These are phyloP conservation scores for Hypoxylon trugodes DNA, from an alignment of 495 filamentous ascomycete species.

Conservation along the genomic window DNA sequence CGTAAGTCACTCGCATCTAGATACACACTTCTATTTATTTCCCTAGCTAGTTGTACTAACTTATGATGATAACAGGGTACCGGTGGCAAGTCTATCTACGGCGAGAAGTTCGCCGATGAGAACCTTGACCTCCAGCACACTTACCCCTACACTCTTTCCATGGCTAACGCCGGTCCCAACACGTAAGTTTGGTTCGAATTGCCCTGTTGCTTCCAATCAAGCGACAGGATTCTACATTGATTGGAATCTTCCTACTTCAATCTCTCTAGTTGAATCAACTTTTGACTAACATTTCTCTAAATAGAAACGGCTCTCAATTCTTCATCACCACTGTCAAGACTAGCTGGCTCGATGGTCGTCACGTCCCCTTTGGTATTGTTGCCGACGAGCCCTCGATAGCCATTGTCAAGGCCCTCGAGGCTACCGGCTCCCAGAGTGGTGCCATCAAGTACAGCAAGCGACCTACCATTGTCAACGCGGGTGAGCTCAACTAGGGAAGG, in stretches of 20 bases:
- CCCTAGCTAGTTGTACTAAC: constrained; percentile 17
- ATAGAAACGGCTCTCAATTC: constrained; percentile 80
- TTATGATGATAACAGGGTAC: constrained; percentile 72
- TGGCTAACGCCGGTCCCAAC: constrained; percentile 85
- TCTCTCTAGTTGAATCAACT: not conserved
- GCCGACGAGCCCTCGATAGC: constrained; percentile 67
- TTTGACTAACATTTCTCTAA: constrained; percentile 1
- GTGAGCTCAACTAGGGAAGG: constrained; percentile 57
- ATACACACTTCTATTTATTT: not conserved
- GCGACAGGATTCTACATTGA: constrained; percentile 6
- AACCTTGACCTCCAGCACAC: constrained; percentile 75
- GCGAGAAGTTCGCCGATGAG: constrained; percentile 85
- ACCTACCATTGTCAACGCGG: constrained; percentile 71
- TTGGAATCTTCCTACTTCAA: constrained; percentile 40
- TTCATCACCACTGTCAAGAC: constrained; percentile 79
- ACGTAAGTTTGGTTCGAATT: constrained; percentile 70
- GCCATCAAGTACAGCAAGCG: constrained; percentile 68
- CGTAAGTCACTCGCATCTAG: constrained; percentile 58
- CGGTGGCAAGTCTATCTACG: constrained; percentile 87
- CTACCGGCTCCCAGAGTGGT: constrained; percentile 69
- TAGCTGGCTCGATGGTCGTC: constrained; percentile 77
- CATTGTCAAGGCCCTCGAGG: constrained; percentile 78
- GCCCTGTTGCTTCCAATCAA: not conserved
- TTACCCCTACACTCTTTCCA: constrained; percentile 73
- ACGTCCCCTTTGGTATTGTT: constrained; percentile 85